These are phyloP conservation scores for Haberlea rhodopensis DNA, from an alignment of 257 asterid genomes.

Conservation along the genomic window DNA sequence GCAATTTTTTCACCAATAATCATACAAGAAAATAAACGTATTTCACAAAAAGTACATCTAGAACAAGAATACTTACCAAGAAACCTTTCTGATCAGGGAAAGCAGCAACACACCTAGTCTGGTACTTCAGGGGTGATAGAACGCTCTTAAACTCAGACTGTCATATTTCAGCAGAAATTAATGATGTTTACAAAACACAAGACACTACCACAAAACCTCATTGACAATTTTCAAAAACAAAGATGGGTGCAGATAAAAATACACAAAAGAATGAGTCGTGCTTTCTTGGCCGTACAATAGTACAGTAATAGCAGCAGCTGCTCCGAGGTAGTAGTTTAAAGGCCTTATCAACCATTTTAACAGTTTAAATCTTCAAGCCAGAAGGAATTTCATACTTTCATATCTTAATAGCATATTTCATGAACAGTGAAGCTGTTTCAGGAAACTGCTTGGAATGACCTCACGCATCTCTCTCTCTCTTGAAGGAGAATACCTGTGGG, in stretches of 20 bases:
- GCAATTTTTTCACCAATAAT: neutral
- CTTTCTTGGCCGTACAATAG: neutral
- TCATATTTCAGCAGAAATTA: constrained; percentile 23
- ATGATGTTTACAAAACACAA: constrained; percentile 13
- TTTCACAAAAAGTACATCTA: constrained; percentile 40
- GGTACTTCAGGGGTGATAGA: constrained; percentile 83
- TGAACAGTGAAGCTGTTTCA: neutral
- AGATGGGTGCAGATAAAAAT: constrained; percentile 7
- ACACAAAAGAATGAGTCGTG: neutral
- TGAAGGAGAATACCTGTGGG: constrained; percentile 69
- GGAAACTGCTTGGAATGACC: constrained; percentile 9
- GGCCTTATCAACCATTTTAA: constrained; percentile 9
- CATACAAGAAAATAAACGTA: constrained; percentile 36
- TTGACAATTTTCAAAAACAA: too few relatives aligned
- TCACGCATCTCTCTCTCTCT: constrained; percentile 8
- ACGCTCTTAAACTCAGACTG: constrained; percentile 87
- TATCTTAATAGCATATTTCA: neutral
- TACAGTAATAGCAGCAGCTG: neutral
- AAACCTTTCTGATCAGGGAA: constrained; percentile 97
- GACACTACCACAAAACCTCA: neutral
- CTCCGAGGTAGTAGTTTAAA: neutral
- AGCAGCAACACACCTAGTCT: constrained; percentile 94
- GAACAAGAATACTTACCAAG: constrained; percentile 53
- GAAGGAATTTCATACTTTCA: neutral
- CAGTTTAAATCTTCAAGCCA: too few relatives aligned